Percentiles rank a stretch among this genome's conserved stretches.
phyloP scores from a whole-genome alignment of 768 basidiomycete genomes.

The Panellus pusillus region DNA sequence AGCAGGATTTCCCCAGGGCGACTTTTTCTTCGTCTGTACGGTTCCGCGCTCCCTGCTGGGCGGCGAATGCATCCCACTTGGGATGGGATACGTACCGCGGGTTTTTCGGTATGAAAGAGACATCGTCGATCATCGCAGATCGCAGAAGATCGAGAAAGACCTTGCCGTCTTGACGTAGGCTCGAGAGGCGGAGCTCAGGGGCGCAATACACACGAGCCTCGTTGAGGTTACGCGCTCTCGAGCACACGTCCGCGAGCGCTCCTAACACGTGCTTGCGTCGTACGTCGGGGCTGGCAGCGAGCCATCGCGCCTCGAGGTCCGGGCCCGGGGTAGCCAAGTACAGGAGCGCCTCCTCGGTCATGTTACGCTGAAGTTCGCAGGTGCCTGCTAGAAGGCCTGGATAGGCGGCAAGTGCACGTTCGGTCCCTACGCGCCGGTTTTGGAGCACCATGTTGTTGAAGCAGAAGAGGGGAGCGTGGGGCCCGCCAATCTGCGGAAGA shows the following conservation, averaged over 20 bases:
- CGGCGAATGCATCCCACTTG: neutral
- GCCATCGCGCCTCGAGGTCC: too few species aligned
- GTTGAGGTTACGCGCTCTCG: slow-evolving; percentile 3
- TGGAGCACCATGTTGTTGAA: neutral
- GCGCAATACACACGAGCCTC: too few species aligned
- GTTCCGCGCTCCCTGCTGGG: neutral
- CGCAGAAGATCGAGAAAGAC: slow-evolving; percentile 1
- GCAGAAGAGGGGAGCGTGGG: neutral
- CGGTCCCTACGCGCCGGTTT: neutral
- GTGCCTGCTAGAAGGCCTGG: neutral
- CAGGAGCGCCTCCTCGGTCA: slow-evolving; percentile 6
- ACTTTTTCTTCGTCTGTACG: too few species aligned
- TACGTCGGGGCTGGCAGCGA: too few species aligned
- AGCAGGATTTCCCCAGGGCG: too few species aligned
- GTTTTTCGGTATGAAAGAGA: neutral
- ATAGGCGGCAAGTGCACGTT: neutral
- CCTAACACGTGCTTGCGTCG: neutral
- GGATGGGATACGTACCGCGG: neutral
- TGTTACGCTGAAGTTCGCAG: slow-evolving; percentile 12
- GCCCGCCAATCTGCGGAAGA: neutral
- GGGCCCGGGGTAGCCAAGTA: slow-evolving; percentile 1
- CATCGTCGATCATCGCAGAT: slow-evolving; percentile 1
- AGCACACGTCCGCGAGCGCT: slow-evolving; percentile 2
- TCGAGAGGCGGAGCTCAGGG: neutral
- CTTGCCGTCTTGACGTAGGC: neutral